Evolutionary conservation across 1,139 yeast genomes (phyloP).

Genomic region (Ogataea hybrid): DNA sequence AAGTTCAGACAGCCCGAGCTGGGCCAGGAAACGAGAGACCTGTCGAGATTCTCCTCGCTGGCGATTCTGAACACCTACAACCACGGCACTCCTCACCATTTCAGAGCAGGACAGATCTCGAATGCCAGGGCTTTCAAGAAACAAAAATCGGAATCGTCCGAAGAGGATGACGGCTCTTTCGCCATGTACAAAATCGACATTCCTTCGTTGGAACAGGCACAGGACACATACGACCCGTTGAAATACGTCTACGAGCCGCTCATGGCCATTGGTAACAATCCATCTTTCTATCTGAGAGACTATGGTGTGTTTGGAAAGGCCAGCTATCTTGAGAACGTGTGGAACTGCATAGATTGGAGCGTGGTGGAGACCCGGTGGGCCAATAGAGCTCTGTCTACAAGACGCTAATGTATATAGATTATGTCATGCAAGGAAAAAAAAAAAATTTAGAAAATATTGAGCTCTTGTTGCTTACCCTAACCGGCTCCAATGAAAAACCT

Average conservation of each 20-base stretch:
- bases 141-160: constrained; percentile 12
- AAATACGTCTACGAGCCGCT: constrained; percentile 52
- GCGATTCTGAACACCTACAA: constrained; percentile 75
- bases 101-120: constrained; percentile 51
- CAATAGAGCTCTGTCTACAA: constrained; percentile 10
- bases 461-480: background rate
- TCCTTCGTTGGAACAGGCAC: constrained; percentile 36
- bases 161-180: constrained; percentile 10
- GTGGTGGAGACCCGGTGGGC: constrained; percentile 52
- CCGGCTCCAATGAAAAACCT: constrained; percentile 45
- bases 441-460: constrained; percentile 3
- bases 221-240: constrained; percentile 23
- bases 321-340: constrained; percentile 61
- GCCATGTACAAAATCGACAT: constrained; percentile 20
- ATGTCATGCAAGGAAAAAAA: constrained; percentile 8
- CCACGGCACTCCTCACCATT: constrained; percentile 61
- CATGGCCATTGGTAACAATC: constrained; percentile 68
- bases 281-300: constrained; percentile 65
- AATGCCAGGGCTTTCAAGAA: constrained; percentile 25
- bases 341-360: constrained; percentile 75
- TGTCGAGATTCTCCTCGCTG: constrained; percentile 37
- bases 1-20: constrained; percentile 24
- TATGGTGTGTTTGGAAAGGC: constrained; percentile 77
- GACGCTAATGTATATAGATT: constrained; percentile 7
- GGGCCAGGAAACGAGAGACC: constrained; percentile 20